phyloP scores from a whole-genome alignment of 2,329 filamentous ascomycete genomes.

The Claviceps digitariae region DNA sequence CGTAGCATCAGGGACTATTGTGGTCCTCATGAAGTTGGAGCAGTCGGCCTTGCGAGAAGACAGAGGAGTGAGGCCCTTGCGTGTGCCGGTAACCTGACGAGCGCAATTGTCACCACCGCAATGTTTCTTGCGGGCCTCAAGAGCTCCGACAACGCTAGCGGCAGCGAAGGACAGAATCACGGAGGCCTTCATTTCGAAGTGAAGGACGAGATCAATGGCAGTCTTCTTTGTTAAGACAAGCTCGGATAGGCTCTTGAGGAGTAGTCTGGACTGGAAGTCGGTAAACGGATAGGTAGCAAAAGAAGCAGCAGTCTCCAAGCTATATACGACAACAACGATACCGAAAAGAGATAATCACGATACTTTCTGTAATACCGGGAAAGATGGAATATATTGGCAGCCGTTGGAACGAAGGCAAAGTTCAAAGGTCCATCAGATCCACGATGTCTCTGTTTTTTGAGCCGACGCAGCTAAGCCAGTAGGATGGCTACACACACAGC shows the following conservation, averaged over 20 bases:
- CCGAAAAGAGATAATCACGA: not conserved
- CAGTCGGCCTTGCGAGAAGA: slow-evolving; percentile 25
- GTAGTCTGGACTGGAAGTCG: not conserved
- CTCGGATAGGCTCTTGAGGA: not conserved
- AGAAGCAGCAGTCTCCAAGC: not conserved
- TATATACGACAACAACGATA: not conserved
- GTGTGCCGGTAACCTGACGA: slow-evolving; percentile 30
- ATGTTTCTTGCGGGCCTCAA: slow-evolving; percentile 23
- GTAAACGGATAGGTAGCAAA: not conserved
- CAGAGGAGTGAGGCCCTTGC: slow-evolving; percentile 20
- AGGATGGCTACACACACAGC: not conserved
- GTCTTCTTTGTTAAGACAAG: not conserved
- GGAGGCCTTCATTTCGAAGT: slow-evolving; percentile 25
- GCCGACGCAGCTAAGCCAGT: not conserved
- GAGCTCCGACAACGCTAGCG: slow-evolving; percentile 21
- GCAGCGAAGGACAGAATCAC: slow-evolving; percentile 24
- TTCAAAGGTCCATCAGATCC: not conserved
- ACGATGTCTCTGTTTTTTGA: not conserved
- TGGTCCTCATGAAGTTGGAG: slow-evolving; percentile 26
- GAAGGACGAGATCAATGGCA: not conserved
- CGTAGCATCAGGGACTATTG: slow-evolving; percentile 26
- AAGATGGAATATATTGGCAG: not conserved
- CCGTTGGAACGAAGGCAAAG: not conserved
- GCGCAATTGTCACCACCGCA: slow-evolving; percentile 31
- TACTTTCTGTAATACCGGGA: not conserved